Percentiles rank a stretch among this genome's conserved stretches.
These are phyloP conservation scores for Macadamia tetraphylla DNA, from an alignment of 164 flowering plant species.

Conservation along the genomic window DNA sequence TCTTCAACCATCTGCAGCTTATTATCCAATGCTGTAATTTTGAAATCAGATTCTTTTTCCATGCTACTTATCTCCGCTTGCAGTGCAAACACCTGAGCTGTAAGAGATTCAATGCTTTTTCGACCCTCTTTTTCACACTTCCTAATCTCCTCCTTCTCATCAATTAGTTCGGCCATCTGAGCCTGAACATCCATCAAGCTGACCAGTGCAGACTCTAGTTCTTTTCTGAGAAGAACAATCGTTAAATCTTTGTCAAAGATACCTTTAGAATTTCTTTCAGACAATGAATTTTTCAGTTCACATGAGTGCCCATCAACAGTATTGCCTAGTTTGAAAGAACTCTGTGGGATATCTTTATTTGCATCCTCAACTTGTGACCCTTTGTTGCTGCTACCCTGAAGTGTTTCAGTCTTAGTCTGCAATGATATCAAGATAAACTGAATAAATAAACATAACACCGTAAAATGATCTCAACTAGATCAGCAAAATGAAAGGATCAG, in stretches of 20 bases:
- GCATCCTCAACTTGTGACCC: conserved; percentile 10
- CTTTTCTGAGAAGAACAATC: conserved; percentile 55
- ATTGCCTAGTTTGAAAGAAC: conserved; percentile 13
- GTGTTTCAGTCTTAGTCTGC: conserved; percentile 32
- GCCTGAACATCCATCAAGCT: conserved; percentile 57
- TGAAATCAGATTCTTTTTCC: conserved; percentile 34
- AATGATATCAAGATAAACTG: conserved; percentile 4
- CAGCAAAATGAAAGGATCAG: background rate
- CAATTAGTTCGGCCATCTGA: conserved; percentile 46
- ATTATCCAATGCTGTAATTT: conserved; percentile 32
- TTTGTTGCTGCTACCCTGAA: conserved; percentile 5
- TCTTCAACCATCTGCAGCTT: conserved; percentile 47
- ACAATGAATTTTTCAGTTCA: conserved; percentile 11
- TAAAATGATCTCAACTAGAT: conserved; percentile 1
- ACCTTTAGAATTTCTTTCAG: conserved; percentile 18
- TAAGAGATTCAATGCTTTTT: conserved; percentile 32
- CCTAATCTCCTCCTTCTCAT: conserved; percentile 49
- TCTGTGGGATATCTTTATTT: conserved; percentile 4
- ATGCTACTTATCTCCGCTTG: conserved; percentile 36
- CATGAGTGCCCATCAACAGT: conserved; percentile 7
- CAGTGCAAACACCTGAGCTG: conserved; percentile 36
- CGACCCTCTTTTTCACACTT: conserved; percentile 26
- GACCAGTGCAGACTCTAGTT: conserved; percentile 62
- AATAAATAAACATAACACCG: conserved; percentile 10
- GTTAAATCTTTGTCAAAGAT: conserved; percentile 33